A percentile compares a stretch with the other conserved stretches of the same genome.
phyloP scores from a whole-genome alignment of 2,329 filamentous ascomycete species.

The Geoglossum cookeanum region DNA sequence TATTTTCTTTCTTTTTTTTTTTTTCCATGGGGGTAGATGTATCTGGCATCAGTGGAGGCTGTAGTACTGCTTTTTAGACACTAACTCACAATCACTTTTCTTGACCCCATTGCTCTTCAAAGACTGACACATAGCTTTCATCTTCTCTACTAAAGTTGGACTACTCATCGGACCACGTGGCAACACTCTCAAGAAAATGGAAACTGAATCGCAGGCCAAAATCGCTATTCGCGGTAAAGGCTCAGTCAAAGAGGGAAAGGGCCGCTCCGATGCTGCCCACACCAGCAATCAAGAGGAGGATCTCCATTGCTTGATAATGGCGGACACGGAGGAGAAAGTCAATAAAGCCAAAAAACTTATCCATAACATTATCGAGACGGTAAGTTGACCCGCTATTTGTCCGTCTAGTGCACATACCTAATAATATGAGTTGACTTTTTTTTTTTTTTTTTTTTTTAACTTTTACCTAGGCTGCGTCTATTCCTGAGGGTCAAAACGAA shows the following conservation, averaged over 20 bases:
- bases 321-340: slow-evolving; percentile 97
- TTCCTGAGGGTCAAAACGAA: slow-evolving; percentile 96
- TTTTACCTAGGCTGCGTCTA: slow-evolving; percentile 73
- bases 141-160: slow-evolving; percentile 74
- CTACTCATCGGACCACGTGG: slow-evolving; percentile 99
- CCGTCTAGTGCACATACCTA: background rate
- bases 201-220: slow-evolving; percentile 89
- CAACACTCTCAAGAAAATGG: slow-evolving; percentile 99
- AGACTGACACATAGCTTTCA: slow-evolving; percentile 83
- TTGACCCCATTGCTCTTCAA: slow-evolving; percentile 23
- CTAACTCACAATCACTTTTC: slow-evolving; percentile 21
- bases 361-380: slow-evolving; percentile 96
- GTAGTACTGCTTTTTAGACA: slow-evolving; percentile 20
- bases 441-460: background rate
- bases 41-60: slow-evolving; percentile 17
- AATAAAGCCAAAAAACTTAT: slow-evolving; percentile 98
- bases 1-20: slow-evolving; percentile 23
- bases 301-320: slow-evolving; percentile 97
- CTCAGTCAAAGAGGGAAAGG: slow-evolving; percentile 98
- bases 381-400: slow-evolving; percentile 29
- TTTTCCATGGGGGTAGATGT: slow-evolving; percentile 14
- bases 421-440: background rate
- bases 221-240: slow-evolving; percentile 99
- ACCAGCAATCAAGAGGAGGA: slow-evolving; percentile 99
- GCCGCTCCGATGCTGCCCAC: slow-evolving; percentile 94